phyloP scores from a whole-genome alignment of 2,329 filamentous ascomycete genomes.

The Colletotrichum viniferum region DNA sequence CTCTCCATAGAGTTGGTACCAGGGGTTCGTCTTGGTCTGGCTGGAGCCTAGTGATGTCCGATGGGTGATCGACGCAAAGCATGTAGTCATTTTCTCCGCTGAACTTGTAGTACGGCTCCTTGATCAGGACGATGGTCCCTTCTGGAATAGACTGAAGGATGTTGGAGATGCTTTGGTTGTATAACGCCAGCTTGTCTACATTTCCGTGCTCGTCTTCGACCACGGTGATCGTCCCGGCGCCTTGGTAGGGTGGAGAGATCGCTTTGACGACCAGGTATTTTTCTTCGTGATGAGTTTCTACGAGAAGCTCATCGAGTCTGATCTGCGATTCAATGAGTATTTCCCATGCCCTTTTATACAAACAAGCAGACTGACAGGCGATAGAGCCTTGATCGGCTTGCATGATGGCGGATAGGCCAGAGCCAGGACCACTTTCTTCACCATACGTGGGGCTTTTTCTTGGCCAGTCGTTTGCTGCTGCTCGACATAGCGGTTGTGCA shows the following conservation, averaged over 20 bases:
- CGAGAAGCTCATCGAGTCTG: slow-evolving; percentile 30
- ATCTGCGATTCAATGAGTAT: slow-evolving; percentile 24
- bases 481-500: slow-evolving; percentile 24
- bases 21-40: slow-evolving; percentile 27
- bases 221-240: slow-evolving; percentile 37
- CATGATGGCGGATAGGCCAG: slow-evolving; percentile 25
- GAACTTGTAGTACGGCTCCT: slow-evolving; percentile 41
- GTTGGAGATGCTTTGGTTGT: slow-evolving; percentile 37
- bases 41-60: slow-evolving; percentile 33
- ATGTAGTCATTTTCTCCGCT: slow-evolving; percentile 33
- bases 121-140: slow-evolving; percentile 35
- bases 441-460: slow-evolving; percentile 24
- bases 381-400: slow-evolving; percentile 9
- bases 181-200: slow-evolving; percentile 40
- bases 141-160: slow-evolving; percentile 36
- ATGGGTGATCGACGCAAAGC: slow-evolving; percentile 40
- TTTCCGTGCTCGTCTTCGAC: slow-evolving; percentile 40
- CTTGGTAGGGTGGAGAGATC: slow-evolving; percentile 33
- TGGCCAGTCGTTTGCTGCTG: not conserved
- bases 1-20: not conserved
- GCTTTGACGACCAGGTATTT: slow-evolving; percentile 34
- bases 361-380: not conserved
- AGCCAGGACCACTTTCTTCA: slow-evolving; percentile 27
- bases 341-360: fast-evolving
- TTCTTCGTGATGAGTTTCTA: slow-evolving; percentile 38